Percentiles rank a stretch among this genome's conserved stretches.
These are phyloP conservation scores for Fraxinus latifolia DNA, from an alignment of 305 asterid genomes.

Conservation along the genomic window DNA sequence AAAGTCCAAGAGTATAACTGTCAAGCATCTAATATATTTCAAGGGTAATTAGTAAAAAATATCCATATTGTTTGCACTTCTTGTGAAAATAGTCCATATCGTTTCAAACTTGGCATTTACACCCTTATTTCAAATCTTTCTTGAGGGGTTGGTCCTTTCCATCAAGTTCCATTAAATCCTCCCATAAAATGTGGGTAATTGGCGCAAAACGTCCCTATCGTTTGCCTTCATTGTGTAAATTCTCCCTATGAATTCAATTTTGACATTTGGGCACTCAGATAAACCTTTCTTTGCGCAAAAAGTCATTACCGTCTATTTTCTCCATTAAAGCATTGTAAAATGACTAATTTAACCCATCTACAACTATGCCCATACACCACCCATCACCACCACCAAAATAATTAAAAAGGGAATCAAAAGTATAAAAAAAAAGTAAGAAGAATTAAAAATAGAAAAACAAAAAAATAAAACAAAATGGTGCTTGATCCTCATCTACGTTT, in stretches of 20 bases:
- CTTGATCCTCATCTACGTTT: no score
- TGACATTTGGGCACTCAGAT: background rate
- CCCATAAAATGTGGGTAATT: background rate
- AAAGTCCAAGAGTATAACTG: background rate
- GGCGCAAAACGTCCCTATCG: background rate
- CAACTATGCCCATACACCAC: no score
- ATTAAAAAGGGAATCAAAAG: no score
- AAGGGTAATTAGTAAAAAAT: background rate
- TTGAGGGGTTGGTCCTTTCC: background rate
- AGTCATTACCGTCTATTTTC: background rate
- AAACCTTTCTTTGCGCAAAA: background rate
- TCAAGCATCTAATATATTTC: background rate
- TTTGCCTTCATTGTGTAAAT: background rate
- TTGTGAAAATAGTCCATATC: background rate
- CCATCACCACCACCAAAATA: no score
- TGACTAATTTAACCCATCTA: background rate
- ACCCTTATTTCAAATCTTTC: background rate
- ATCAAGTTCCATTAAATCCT: background rate
- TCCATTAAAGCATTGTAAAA: background rate
- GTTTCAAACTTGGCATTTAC: background rate
- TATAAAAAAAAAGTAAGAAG: no score
- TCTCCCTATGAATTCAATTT: background rate
- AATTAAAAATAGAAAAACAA: no score
- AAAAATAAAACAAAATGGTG: no score
- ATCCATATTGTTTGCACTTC: background rate